These are phyloP conservation scores for Colletotrichum liaoningense DNA, from an alignment of 2,329 filamentous ascomycete genomes.

Conservation along the genomic window DNA sequence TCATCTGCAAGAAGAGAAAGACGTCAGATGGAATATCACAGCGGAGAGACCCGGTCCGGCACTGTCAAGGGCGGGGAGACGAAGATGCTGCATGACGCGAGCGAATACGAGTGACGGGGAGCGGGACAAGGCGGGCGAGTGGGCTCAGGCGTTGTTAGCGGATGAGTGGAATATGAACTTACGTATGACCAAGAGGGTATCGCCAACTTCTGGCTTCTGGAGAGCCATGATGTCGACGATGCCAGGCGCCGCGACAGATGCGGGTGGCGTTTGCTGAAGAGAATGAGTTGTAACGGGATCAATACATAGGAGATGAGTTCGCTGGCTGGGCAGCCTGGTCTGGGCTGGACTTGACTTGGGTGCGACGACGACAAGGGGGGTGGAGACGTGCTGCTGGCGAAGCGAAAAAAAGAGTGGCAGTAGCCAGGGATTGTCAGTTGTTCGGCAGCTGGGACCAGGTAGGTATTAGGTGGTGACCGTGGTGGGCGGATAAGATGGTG, in stretches of 20 bases:
- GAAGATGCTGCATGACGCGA: conserved; percentile 24
- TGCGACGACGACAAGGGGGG: conserved; percentile 23
- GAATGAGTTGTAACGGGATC: conserved; percentile 33
- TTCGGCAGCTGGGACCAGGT: conserved; percentile 31
- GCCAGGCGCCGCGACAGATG: conserved; percentile 33
- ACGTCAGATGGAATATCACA: conserved; percentile 4
- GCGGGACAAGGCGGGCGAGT: conserved; percentile 13
- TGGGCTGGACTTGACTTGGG: conserved; percentile 32
- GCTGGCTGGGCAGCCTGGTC: conserved; percentile 33
- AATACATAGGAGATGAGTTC: conserved; percentile 35
- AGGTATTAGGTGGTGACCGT: conserved; percentile 8
- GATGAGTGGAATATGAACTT: conserved; percentile 49
- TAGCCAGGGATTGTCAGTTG: conserved; percentile 31
- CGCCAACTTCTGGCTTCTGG: conserved; percentile 70
- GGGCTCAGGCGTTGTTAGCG: conserved; percentile 10
- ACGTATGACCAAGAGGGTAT: conserved; percentile 79
- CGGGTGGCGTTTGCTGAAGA: conserved; percentile 36
- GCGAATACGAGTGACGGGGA: not conserved
- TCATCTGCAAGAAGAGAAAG: conserved; percentile 71
- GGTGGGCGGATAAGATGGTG: conserved; percentile 21
- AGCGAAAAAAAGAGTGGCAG: conserved; percentile 27
- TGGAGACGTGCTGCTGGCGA: conserved; percentile 18
- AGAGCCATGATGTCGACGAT: conserved; percentile 54
- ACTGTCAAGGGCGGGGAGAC: conserved; percentile 24
- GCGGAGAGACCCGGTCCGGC: not conserved